phyloP scores from a whole-genome alignment of 768 basidiomycete species.

The Mycena floridula region DNA sequence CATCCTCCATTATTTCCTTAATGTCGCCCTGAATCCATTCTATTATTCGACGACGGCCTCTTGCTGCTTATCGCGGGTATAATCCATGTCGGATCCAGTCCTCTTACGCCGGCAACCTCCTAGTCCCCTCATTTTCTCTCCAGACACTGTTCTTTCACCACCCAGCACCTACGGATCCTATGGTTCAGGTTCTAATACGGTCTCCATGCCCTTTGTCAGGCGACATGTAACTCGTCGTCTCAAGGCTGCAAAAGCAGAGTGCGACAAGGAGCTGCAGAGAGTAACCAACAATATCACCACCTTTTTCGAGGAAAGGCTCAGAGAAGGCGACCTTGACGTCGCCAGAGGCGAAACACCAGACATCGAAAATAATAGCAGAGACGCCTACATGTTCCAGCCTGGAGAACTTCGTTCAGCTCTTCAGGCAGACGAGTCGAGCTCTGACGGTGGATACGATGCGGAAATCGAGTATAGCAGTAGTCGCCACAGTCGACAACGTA shows the following conservation, averaged over 20 bases:
- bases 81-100: no score
- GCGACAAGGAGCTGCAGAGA: conserved; percentile 93
- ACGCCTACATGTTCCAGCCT: conserved; percentile 54
- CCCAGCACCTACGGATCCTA: conserved; percentile 35
- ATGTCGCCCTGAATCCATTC: no score
- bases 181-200: conserved; percentile 62
- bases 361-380: conserved; percentile 52
- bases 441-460: conserved; percentile 79
- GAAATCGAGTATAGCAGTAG: conserved; percentile 54
- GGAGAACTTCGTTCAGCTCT: conserved; percentile 50
- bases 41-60: no score
- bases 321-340: conserved; percentile 66
- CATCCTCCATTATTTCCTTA: no score
- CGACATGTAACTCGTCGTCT: conserved; percentile 91
- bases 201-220: conserved; percentile 89
- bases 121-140: conserved; percentile 76
- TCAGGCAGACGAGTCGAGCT: conserved; percentile 67
- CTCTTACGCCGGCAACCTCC: conserved; percentile 65
- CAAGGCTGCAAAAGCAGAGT: conserved; percentile 90
- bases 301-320: conserved; percentile 88
- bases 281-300: conserved; percentile 91
- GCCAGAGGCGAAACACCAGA: conserved; percentile 58
- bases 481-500: conserved; percentile 71
- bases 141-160: conserved; percentile 55
- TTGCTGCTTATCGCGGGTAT: no score